Percentiles rank a stretch among this genome's conserved stretches.
phyloP scores from a whole-genome alignment of 371 early-diverging fungal genomes.

The Mortierella sp. region DNA sequence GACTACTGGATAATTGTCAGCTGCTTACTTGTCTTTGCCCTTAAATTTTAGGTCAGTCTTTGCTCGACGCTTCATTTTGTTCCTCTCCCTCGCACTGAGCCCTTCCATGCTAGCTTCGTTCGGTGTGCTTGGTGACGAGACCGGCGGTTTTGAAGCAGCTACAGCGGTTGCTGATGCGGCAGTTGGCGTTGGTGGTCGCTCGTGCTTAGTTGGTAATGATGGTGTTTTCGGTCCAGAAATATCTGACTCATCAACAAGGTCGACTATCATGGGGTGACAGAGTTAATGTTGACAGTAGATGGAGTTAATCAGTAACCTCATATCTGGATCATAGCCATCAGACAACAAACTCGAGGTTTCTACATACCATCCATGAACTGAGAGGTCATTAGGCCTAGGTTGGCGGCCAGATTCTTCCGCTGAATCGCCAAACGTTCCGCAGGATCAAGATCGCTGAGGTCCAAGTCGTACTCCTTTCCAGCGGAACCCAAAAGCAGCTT shows the following conservation, averaged over 20 bases:
- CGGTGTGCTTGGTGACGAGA: conserved; percentile 44
- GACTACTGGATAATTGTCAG: too few relatives aligned
- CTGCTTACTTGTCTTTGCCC: conserved; percentile 76
- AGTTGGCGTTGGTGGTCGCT: conserved; percentile 56
- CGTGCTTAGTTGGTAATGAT: conserved; percentile 43
- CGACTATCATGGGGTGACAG: conserved; percentile 61
- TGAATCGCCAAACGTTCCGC: conserved; percentile 87
- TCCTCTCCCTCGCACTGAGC: conserved; percentile 92
- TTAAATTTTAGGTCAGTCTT: conserved; percentile 85
- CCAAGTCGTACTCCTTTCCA: conserved; percentile 93
- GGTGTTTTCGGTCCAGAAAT: conserved; percentile 48
- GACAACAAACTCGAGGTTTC: too few relatives aligned
- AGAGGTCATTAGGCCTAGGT: conserved; percentile 85
- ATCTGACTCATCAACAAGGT: conserved; percentile 77
- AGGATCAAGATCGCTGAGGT: conserved; percentile 82
- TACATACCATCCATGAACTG: conserved; percentile 92
- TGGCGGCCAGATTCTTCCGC: conserved; percentile 83
- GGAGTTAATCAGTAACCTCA: too few relatives aligned
- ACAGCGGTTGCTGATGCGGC: conserved; percentile 7
- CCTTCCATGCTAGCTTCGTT: conserved; percentile 77
- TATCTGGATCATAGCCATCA: too few relatives aligned
- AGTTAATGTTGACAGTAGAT: neutral
- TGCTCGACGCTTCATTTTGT: conserved; percentile 88
- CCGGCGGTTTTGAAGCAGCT: conserved; percentile 35
- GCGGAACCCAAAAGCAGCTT: conserved; percentile 87